Conservation (phyloP, 495 filamentous ascomycete genomes). For the Hypoxylon crocopeplum region DNA sequence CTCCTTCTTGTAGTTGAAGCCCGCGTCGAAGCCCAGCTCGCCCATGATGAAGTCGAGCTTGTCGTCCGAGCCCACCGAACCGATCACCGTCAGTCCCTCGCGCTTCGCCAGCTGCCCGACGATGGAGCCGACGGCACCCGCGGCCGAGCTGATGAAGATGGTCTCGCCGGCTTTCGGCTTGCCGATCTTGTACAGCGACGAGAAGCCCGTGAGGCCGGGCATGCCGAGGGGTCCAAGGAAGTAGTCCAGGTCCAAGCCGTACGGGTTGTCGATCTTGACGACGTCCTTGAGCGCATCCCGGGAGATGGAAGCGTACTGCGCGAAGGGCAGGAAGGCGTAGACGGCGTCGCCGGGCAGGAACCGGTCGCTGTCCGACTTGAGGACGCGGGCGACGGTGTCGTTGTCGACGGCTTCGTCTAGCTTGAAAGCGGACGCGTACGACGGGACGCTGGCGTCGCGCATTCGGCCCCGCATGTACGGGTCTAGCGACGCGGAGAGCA, state of each 20-base stretch:
- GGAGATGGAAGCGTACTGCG: conserved; percentile 59
- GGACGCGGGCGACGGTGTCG: conserved; percentile 57
- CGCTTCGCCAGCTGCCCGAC: conserved; percentile 87
- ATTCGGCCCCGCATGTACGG: conserved; percentile 77
- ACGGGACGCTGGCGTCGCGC: conserved; percentile 45
- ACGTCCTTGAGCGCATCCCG: conserved; percentile 52
- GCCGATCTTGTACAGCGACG: conserved; percentile 81
- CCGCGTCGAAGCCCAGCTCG: conserved; percentile 70
- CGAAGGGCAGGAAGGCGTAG: conserved; percentile 57
- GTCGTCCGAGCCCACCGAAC: conserved; percentile 66
- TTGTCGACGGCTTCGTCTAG: background rate
- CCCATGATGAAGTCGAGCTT: conserved; percentile 72
- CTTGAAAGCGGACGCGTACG: conserved; percentile 1
- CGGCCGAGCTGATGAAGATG: conserved; percentile 82
- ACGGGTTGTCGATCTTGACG: no score
- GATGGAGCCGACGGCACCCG: conserved; percentile 81
- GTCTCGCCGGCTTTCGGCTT: conserved; percentile 86
- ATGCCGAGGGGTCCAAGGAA: conserved; percentile 80
- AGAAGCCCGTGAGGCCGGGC: conserved; percentile 84
- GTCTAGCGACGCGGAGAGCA: conserved; percentile 76
- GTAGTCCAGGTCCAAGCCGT: conserved; percentile 64
- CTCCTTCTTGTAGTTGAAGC: conserved; percentile 73
- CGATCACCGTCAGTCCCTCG: conserved; percentile 85
- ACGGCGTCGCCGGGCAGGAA: conserved; percentile 70
- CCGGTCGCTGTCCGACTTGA: conserved; percentile 63